These are phyloP conservation scores for Cucurbita pepo DNA, from an alignment of 306 rosid species.

Conservation along the genomic window DNA sequence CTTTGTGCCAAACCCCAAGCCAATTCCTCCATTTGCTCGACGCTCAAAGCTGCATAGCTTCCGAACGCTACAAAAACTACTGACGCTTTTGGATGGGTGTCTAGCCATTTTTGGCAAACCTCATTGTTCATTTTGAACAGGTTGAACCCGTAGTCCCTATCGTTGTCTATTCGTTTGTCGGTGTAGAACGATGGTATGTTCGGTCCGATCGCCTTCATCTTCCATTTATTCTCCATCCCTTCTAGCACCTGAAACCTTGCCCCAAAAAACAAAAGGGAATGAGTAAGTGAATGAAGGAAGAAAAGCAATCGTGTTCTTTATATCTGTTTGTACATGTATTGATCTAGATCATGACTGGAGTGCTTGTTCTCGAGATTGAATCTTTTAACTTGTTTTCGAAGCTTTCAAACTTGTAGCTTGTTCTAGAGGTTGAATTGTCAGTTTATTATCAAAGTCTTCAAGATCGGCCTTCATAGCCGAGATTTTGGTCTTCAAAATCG, in stretches of 20 bases:
- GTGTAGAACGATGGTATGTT: constrained; percentile 14
- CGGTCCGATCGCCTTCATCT: constrained; percentile 12
- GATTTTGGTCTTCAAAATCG: too few relatives aligned
- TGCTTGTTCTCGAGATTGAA: too few relatives aligned
- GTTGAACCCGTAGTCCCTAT: neutral
- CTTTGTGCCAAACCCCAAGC: constrained; percentile 6
- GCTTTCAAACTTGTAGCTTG: too few relatives aligned
- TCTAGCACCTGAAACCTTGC: neutral
- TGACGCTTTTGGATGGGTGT: neutral
- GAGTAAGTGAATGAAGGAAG: too few relatives aligned
- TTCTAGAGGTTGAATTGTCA: too few relatives aligned
- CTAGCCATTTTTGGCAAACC: constrained; percentile 9
- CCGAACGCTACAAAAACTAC: constrained; percentile 16
- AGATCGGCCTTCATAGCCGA: too few relatives aligned
- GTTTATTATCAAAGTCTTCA: too few relatives aligned
- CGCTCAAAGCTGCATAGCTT: constrained; percentile 2
- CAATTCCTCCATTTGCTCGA: constrained; percentile 12
- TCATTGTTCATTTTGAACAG: neutral
- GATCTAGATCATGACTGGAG: too few relatives aligned
- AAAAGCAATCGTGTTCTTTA: too few relatives aligned
- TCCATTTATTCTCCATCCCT: constrained; percentile 1
- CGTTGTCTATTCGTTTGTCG: neutral
- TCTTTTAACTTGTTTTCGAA: too few relatives aligned
- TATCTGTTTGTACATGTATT: too few relatives aligned
- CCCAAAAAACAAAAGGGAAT: neutral